Evolutionary conservation across 805 yeast genomes (phyloP), one percentile per base, ranked within the genome.

Genomic region (Zygoascus tannicola): DNA sequence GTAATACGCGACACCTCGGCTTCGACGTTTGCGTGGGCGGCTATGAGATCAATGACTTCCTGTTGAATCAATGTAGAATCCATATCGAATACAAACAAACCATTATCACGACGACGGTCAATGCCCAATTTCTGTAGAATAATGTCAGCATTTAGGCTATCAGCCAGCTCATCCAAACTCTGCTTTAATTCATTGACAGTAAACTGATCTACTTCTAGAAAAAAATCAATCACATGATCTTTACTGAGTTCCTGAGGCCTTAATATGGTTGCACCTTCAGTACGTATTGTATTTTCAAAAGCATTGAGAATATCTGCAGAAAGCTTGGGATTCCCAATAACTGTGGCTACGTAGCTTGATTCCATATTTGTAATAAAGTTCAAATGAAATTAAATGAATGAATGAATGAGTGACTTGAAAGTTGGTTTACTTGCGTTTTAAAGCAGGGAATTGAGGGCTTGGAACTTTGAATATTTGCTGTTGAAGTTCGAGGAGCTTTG

Each of bases 51-150:
- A 53, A 92, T 92, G 33, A 92, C 97, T 65, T 92, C 99, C 64
- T 92, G 97, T 60, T 83, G 80, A 51, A 92, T 92, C 58, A 92
- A 68, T 0, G 99, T 92, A 0, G 97, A 87, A 67, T 92, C 99
- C 98, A 92, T 92, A 57, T 92, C 99, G 59, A 92, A 92, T 8
- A 94, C 85, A 49, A 85, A 80, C 40, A 92, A 68, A 55, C 76
- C 74, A 57, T 56, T 54, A 59, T 63, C 59, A 70, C 67, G 38
- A 44, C 53, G 47, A 12, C 30, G 30, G 26, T 59, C 58, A 37
- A 56, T 52, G 23, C 59, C 51, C 32, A 48, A 40, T 14, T 50
- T 57, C 51, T 75, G 79, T 23, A 73, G 60, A 8, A 73, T 55
- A 18, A 74, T 44, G 46, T 75, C 79, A 4, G 70, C 57, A 5